A percentile compares a stretch with the other conserved stretches of the same genome.
Evolutionary conservation across 441 rosid genomes (phyloP).

Genomic region (Croton laevigatus): DNA sequence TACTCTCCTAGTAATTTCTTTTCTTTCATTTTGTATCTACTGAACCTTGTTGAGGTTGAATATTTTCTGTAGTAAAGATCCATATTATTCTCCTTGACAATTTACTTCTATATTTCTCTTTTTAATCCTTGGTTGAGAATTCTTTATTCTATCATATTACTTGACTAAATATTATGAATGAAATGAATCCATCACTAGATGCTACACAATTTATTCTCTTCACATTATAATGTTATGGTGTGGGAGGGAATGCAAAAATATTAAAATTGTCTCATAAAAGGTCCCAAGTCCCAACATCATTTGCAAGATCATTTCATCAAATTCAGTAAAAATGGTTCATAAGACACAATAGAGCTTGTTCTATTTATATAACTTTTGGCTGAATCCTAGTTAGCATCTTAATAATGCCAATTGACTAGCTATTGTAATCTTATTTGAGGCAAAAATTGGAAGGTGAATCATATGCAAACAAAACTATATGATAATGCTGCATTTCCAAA

Average conservation of each 20-base stretch:
- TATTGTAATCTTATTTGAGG: background rate
- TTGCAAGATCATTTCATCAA: background rate
- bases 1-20: too few species aligned
- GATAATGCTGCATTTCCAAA: background rate
- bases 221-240: background rate
- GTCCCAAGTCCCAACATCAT: background rate
- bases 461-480: background rate
- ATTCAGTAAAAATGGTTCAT: background rate
- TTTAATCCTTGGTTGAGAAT: too few species aligned
- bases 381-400: background rate
- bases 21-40: too few species aligned
- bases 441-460: background rate
- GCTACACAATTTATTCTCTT: too few species aligned
- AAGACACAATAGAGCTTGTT: background rate
- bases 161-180: too few species aligned
- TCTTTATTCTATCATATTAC: too few species aligned
- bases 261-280: background rate
- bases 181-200: too few species aligned
- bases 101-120: too few species aligned
- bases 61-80: too few species aligned
- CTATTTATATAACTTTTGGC: conserved; percentile 1
- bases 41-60: too few species aligned
- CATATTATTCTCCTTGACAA: too few species aligned
- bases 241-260: background rate
- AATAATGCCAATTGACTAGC: conserved; percentile 1